Base-by-base conservation (phyloP, 805 yeast species). In the Sugiyamaella smithiae region DNA sequence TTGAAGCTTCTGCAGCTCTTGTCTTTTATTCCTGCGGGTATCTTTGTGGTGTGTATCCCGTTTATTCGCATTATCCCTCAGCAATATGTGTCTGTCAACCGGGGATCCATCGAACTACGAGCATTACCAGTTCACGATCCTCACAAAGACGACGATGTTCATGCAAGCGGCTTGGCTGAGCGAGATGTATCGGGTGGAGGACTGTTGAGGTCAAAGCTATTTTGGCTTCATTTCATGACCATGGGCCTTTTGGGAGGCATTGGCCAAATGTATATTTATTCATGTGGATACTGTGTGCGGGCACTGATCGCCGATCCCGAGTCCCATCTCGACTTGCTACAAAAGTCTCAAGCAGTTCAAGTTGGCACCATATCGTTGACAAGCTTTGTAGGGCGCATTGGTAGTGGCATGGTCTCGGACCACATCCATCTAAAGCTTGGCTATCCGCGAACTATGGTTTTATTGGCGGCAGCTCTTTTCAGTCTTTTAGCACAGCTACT, bases 221-320 rank as follows among this genome's bases (percentile, higher is more conserved):
- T 60, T 37, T 57, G 61, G 62, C 35, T 48, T 14, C 58, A 60
- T 29, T 59, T 57, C 31, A n/a, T 46, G 4, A 48, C 78, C 14
- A 67, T 82, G 25, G 79, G 88, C 0, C 54, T 82, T 17, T 59
- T 78, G 14, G 78, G 85, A 7, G 90, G 88, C 0, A 62, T 80
- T 48, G 85, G 89, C 23, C 91, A 85, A 57, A 77, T 83, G 76
- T 86, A 82, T 61, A 85, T 85, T 35, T 84, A 81, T 56, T 78
- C 87, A 0, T 78, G 85, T 32, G 95, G 95, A 0, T 83, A 81
- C 58, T 77, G 85, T 57, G 85, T 82, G 11, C 69, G 71, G 45
- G 77, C 85, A 0, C 65, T 80, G 32, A 33, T 43, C 7, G 28
- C 33, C 31, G 32, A 41, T 35, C 24, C 43, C 20, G 42, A 29